Evolutionary conservation across 129 eudicot species (phyloP).

Genomic region (Logfia minima): DNA sequence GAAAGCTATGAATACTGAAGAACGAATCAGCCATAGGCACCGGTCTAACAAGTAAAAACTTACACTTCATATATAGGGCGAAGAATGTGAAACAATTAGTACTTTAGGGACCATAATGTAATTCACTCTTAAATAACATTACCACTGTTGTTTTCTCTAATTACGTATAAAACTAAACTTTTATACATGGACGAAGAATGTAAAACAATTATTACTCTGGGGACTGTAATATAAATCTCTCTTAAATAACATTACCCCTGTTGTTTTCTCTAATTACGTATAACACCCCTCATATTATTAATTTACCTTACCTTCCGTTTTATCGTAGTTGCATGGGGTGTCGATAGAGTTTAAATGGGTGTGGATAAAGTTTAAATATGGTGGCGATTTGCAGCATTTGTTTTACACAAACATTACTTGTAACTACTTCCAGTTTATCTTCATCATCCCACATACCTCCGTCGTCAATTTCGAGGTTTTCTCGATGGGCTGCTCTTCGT

Average conservation of each 20-base stretch:
- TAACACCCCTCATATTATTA: conserved; percentile 13
- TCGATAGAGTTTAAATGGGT: conserved; percentile 17
- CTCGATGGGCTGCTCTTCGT: conserved; percentile 13
- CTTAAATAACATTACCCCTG: too few relatives aligned
- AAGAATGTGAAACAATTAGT: too few relatives aligned
- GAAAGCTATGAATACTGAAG: too few relatives aligned
- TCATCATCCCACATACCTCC: background rate
- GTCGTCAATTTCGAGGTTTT: background rate
- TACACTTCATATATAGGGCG: too few relatives aligned
- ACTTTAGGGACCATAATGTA: too few relatives aligned
- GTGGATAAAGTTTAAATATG: conserved; percentile 2
- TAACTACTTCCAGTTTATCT: conserved; percentile 22
- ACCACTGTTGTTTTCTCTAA: too few relatives aligned
- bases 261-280: background rate
- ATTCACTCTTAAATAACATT: too few relatives aligned
- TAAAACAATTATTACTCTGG: background rate
- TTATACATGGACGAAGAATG: background rate
- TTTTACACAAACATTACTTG: conserved; percentile 23
- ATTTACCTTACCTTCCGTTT: too few relatives aligned
- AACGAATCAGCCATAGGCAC: too few relatives aligned
- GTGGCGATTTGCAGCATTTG: conserved; percentile 36
- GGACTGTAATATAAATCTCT: too few relatives aligned
- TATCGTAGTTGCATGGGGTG: conserved; percentile 10
- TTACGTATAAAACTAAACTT: background rate
- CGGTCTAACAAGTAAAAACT: too few relatives aligned